phyloP scores from a whole-genome alignment of 148 eudicot species.

The Nepenthes gracilis region DNA sequence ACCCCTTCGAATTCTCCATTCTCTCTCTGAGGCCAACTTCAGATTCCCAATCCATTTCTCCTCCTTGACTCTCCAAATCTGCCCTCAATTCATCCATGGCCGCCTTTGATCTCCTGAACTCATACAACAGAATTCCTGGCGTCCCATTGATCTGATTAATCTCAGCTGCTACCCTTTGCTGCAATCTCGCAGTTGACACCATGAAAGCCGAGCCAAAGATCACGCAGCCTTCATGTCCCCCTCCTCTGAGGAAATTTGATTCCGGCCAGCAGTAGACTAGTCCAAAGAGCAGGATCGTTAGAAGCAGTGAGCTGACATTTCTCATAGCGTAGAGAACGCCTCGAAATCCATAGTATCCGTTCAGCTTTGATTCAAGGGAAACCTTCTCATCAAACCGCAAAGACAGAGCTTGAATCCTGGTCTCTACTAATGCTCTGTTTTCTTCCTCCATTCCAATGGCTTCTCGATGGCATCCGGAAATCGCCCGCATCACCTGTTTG shows the following conservation, averaged over 20 bases:
- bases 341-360: constrained; percentile 58
- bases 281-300: constrained; percentile 45
- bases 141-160: constrained; percentile 25
- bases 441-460: constrained; percentile 55
- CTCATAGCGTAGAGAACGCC: constrained; percentile 72
- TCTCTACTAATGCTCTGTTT: constrained; percentile 47
- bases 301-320: constrained; percentile 44
- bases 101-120: constrained; percentile 35
- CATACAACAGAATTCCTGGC: constrained; percentile 36
- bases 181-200: constrained; percentile 40
- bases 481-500: constrained; percentile 36
- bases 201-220: constrained; percentile 49
- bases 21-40: constrained; percentile 39
- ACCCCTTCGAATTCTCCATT: constrained; percentile 40
- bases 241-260: constrained; percentile 20
- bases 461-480: constrained; percentile 42
- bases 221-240: constrained; percentile 33
- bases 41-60: constrained; percentile 27
- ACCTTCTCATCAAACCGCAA: constrained; percentile 43
- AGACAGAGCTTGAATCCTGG: constrained; percentile 40
- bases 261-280: constrained; percentile 50
- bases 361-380: constrained; percentile 44
- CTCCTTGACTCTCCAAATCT: constrained; percentile 34
- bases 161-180: constrained; percentile 41
- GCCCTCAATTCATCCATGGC: constrained; percentile 50